Evolutionary conservation across 305 asterid species (phyloP).

Genomic region (Solanum hybrid): DNA sequence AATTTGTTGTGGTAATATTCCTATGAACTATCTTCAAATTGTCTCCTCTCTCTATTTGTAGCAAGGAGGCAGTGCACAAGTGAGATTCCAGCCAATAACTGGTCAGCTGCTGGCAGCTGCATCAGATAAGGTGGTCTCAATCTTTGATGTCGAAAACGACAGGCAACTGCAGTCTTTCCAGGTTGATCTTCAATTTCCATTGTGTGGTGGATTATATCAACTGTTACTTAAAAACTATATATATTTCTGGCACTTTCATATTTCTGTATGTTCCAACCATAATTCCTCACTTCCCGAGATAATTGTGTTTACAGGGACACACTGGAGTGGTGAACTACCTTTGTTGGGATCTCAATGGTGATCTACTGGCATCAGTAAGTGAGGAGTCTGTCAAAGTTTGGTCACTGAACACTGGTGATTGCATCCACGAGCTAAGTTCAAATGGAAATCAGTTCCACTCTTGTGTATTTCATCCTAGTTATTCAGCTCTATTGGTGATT

Average conservation of each 20-base stretch:
- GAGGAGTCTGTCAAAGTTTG: slow-evolving; percentile 25
- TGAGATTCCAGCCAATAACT: slow-evolving; percentile 21
- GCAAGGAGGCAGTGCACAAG: slow-evolving; percentile 18
- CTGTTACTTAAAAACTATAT: background rate
- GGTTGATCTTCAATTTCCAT: background rate
- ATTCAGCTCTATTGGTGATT: slow-evolving; percentile 16
- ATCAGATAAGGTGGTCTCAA: slow-evolving; percentile 15
- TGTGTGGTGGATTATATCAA: background rate
- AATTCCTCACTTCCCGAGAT: background rate
- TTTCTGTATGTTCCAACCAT: background rate
- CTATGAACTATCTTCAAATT: background rate
- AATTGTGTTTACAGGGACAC: slow-evolving; percentile 12
- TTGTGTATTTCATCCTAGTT: slow-evolving; percentile 24
- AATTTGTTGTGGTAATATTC: background rate
- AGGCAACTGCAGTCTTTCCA: slow-evolving; percentile 1
- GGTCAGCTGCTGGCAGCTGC: slow-evolving; percentile 20
- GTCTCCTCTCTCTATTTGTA: background rate
- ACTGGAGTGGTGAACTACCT: slow-evolving; percentile 13
- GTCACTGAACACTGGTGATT: slow-evolving; percentile 14
- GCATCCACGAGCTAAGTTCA: slow-evolving; percentile 16
- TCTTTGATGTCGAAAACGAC: slow-evolving; percentile 17
- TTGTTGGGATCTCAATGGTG: slow-evolving; percentile 23
- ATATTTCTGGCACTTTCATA: background rate
- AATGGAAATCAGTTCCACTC: slow-evolving; percentile 21
- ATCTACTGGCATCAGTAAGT: slow-evolving; percentile 21